Evolutionary conservation across 2,329 filamentous ascomycete genomes (phyloP).

Genomic region (Canariomyces notabilis): DNA sequence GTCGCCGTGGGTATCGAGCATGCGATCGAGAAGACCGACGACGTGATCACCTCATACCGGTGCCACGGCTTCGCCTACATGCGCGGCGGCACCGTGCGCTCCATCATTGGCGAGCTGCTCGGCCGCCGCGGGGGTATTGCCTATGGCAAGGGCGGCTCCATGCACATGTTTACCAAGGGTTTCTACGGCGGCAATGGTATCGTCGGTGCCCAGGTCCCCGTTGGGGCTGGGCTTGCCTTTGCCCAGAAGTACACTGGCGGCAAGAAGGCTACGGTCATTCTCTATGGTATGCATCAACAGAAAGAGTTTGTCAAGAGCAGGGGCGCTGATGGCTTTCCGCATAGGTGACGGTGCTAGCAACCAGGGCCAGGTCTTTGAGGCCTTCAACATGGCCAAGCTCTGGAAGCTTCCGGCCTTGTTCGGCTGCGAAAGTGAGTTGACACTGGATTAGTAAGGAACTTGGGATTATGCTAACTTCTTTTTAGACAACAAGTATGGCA

Average conservation of each 20-base stretch:
- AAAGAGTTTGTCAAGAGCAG: not conserved
- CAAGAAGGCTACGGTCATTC: constrained; percentile 79
- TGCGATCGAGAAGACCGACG: constrained; percentile 84
- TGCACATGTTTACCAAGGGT: constrained; percentile 99
- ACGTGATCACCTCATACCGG: constrained; percentile 95
- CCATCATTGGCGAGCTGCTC: constrained; percentile 92
- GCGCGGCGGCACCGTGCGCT: constrained; percentile 85
- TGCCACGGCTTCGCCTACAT: constrained; percentile 98
- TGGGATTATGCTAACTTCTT: constrained; percentile 24
- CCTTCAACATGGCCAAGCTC: constrained; percentile 99
- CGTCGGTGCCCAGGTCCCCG: constrained; percentile 95
- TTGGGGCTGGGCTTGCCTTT: constrained; percentile 93
- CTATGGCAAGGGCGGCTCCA: constrained; percentile 97
- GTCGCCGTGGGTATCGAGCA: constrained; percentile 97
- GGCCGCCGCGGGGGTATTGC: constrained; percentile 94
- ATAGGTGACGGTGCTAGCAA: constrained; percentile 88
- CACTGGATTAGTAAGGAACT: too few species aligned
- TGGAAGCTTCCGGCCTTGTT: constrained; percentile 96
- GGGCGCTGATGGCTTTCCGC: not conserved
- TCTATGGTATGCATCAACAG: constrained; percentile 56
- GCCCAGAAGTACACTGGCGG: constrained; percentile 89
- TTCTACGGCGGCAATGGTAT: constrained; percentile 99
- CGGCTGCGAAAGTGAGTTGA: constrained; percentile 86
- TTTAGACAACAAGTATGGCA: constrained; percentile 99
- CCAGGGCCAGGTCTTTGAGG: constrained; percentile 99